Evolutionary conservation across 2,329 filamentous ascomycete species (phyloP).

Genomic region (Aureobasidium lini): DNA sequence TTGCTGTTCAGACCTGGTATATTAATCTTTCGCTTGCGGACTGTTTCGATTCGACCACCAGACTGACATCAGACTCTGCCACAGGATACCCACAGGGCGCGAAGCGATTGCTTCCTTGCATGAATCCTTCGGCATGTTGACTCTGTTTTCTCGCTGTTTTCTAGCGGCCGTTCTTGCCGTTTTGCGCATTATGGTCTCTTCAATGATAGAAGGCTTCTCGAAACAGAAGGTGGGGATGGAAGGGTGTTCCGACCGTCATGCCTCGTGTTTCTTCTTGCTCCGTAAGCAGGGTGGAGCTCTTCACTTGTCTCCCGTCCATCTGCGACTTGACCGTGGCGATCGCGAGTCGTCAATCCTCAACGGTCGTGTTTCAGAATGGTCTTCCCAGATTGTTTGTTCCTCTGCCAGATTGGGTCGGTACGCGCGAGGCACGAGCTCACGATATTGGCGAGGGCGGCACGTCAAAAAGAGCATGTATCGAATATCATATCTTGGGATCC

Average conservation of each 20-base stretch:
- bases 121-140: not conserved
- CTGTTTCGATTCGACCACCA: not conserved
- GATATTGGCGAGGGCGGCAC: slow-evolving; percentile 8
- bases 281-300: slow-evolving; percentile 9
- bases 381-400: not conserved
- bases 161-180: slow-evolving; percentile 8
- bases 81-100: not conserved
- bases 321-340: not conserved
- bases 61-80: slow-evolving; percentile 1
- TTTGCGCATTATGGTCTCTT: not conserved
- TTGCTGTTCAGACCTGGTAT: not conserved
- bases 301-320: not conserved
- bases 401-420: slow-evolving; percentile 2
- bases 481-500: not conserved
- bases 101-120: not conserved
- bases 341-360: slow-evolving; percentile 2
- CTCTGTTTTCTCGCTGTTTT: not conserved
- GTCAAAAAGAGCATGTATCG: not conserved
- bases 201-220: slow-evolving; percentile 13
- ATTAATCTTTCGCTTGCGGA: not conserved
- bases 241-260: not conserved
- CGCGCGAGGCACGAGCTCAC: slow-evolving; percentile 2
- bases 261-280: not conserved
- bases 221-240: slow-evolving; percentile 6
- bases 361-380: slow-evolving; percentile 9